A percentile compares a stretch with the other conserved stretches of the same genome.
These are phyloP conservation scores for Wallacemonas sp. DNA, from an alignment of 208 protist genomes.

Conservation along the genomic window DNA sequence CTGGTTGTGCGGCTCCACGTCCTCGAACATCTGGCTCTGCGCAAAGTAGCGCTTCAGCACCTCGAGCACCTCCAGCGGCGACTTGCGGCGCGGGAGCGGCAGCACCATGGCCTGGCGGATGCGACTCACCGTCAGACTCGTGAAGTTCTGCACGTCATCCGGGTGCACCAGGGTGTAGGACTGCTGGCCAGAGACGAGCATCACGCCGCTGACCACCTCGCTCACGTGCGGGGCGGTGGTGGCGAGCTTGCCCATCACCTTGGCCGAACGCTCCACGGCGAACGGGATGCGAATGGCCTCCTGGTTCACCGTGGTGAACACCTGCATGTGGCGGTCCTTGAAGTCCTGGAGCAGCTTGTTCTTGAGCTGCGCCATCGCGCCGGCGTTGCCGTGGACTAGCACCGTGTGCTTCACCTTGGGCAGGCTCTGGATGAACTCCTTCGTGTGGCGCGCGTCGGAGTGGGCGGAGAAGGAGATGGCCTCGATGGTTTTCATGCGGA, in stretches of 20 bases:
- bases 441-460: conserved; percentile 94
- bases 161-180: conserved; percentile 84
- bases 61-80: conserved; percentile 74
- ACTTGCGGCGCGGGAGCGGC: conserved; percentile 77
- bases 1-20: conserved; percentile 37
- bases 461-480: conserved; percentile 98
- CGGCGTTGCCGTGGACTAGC: conserved; percentile 96
- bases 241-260: conserved; percentile 86
- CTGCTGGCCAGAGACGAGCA: conserved; percentile 88
- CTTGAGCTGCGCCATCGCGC: conserved; percentile 94
- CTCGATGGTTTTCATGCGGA: conserved; percentile 92
- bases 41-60: conserved; percentile 86
- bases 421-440: conserved; percentile 87
- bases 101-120: conserved; percentile 89
- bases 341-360: conserved; percentile 91
- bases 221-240: conserved; percentile 44
- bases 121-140: conserved; percentile 73
- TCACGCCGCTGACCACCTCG: conserved; percentile 83
- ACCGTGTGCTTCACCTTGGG: conserved; percentile 87
- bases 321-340: conserved; percentile 66
- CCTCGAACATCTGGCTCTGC: conserved; percentile 81
- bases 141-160: conserved; percentile 86
- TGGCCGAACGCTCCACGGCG: conserved; percentile 90
- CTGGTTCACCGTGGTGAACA: conserved; percentile 95
- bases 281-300: conserved; percentile 95